Evolutionary conservation across 805 yeast genomes (phyloP), one percentile per base, ranked within the genome.

Genomic region (Lipomyces starkeyi): DNA sequence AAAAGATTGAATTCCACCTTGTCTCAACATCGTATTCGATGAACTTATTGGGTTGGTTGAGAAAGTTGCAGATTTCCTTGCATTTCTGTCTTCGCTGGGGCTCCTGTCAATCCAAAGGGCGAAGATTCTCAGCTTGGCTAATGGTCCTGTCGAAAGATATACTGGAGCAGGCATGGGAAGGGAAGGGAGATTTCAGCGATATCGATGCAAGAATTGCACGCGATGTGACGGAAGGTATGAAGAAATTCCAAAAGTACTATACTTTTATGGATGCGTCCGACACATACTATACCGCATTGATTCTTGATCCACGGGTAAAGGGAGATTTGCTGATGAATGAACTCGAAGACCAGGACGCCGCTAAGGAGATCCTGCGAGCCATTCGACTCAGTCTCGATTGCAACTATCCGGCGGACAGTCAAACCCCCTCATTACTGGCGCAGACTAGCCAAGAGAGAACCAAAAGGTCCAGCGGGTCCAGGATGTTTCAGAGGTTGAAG

Each of bases 201-300:
- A 49, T 49, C 54, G 54, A 49, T 49, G 1, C 25, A 49, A 8
- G 11, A n/a, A n/a, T n/a, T n/a, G 54, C 54, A 6, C 54, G 20
- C 25, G 25, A 22, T 20, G 54, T 49, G 54, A n/a, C 8, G 25
- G 54, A 49, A 22, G 22, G 54, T 20, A 49, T 14, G 54, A 49
- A 22, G 54, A 49, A 49, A 49, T 49, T 20, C 11, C 25, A 49
- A 49, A 49, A 49, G 54, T 49, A 9, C 11, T 49, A 49, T 2
- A 49, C 54, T 22, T 49, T 49, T 22, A 49, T 49, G 54, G 54
- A 49, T 22, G 54, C 20, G 7, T 49, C 54, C 54, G 54, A 49
- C 25, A 13, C 54, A 22, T 22, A 20, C 54, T 49, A 49, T 11
- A 49, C 25, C 11, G 54, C 54, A 1, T 9, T 49, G 54, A n/a